Base-by-base conservation (phyloP, 257 asterid species). In the Fraxinus quadrangulata region DNA sequence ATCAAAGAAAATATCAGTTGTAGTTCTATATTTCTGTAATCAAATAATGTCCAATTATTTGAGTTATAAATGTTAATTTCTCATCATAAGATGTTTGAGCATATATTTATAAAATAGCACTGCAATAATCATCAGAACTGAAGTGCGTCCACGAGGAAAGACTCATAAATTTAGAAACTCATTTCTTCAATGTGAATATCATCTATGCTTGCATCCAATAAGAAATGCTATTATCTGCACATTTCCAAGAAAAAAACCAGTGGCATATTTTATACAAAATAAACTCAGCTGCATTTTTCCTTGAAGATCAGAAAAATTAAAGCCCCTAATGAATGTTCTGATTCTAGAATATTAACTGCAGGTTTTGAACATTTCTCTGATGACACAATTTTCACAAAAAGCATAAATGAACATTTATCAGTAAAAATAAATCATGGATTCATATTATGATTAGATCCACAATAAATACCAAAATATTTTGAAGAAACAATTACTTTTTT, bases 1-100 rank as follows among this genome's bases (percentile, higher is more conserved):
- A 74, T 30, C 61, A 80, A 67, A 68, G 37, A 71, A 63, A 68
- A 49, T 26, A 77, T 67, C 61, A 76, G 70, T 68, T 59, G 69
- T 75, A 54, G 31, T 56, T 56, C 26, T 56, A 56, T 56, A 19
- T 56, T 56, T 56, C 24, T 2, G 66, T n/a, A 56, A 8, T 54
- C 26, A 63, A 63, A 63, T 63, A 59, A 59, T 59, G 67, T 23
- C 69, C 17, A 63, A 1, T 63, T 16, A 51, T 23, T 51, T 30
- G 73, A 78, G 8, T 36, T 11, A 67, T 26, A 67, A 23, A 73
- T 59, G 9, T 68, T 19, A 75, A 73, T 81, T 51, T 30, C 14
- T 75, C 31, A 74, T 68, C 36, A 73, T 16, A 23, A 47, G 75
- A 75, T 47, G 73, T 17, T 49, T 24, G 78, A 63, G 26, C 34